A percentile compares a stretch with the other conserved stretches of the same genome.
Conservation (phyloP, 1,139 yeast species). For the Yamadazyma membranifaciens region DNA sequence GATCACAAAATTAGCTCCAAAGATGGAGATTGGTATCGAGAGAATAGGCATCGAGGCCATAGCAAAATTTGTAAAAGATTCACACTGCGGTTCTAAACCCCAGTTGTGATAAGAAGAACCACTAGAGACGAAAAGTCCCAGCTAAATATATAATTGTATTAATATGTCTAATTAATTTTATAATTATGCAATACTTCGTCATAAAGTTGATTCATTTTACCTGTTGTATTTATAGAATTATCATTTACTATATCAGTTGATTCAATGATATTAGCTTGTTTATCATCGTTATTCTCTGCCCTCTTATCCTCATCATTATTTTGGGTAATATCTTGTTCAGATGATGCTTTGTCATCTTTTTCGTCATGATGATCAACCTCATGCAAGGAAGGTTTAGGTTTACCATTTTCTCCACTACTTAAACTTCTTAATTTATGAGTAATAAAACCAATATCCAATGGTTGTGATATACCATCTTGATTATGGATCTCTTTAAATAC, state of each 20-base stretch:
- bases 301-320: not conserved
- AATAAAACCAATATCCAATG: constrained; percentile 16
- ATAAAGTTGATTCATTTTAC: constrained; percentile 15
- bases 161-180: constrained; percentile 12
- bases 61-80: too few species aligned
- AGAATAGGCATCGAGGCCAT: too few species aligned
- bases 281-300: not conserved
- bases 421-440: constrained; percentile 13
- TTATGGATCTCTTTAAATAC: constrained; percentile 34
- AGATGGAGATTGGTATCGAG: too few species aligned
- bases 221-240: constrained; percentile 8
- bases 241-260: constrained; percentile 10
- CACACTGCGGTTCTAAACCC: too few species aligned
- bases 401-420: not conserved
- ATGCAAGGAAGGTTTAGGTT: not conserved
- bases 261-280: not conserved
- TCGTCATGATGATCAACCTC: not conserved
- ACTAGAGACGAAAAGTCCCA: not conserved
- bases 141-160: not conserved
- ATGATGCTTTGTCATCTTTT: not conserved
- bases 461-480: constrained; percentile 4
- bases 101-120: too few species aligned
- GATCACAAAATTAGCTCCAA: not conserved
- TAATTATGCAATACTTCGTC: constrained; percentile 18
- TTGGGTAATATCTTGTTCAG: not conserved